phyloP scores from a whole-genome alignment of 2,329 filamentous ascomycete genomes.

The Fusarium graminum region DNA sequence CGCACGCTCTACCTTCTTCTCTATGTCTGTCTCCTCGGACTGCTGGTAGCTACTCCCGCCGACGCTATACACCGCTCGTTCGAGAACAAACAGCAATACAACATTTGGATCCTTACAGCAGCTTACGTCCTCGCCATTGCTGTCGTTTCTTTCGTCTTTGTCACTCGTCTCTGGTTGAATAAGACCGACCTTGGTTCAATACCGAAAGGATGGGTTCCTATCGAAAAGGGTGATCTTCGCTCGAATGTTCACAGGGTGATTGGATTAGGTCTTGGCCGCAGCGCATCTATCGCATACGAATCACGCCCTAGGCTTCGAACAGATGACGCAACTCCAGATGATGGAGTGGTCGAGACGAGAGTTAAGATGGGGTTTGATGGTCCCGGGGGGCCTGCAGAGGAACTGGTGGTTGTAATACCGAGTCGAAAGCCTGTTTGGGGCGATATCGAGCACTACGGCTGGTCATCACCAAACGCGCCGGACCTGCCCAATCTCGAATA shows the following conservation, averaged over 20 bases:
- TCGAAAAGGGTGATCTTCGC: constrained; percentile 86
- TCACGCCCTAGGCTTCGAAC: constrained; percentile 52
- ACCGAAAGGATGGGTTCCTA: constrained; percentile 86
- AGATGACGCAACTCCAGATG: constrained; percentile 31
- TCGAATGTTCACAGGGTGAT: constrained; percentile 83
- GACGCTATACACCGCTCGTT: constrained; percentile 86
- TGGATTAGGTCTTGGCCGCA: constrained; percentile 76
- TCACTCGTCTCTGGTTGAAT: constrained; percentile 87
- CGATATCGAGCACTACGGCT: constrained; percentile 85
- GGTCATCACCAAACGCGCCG: constrained; percentile 82
- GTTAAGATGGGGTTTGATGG: constrained; percentile 50
- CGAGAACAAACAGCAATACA: constrained; percentile 74
- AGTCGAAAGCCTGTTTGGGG: constrained; percentile 76
- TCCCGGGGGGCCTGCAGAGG: constrained; percentile 55
- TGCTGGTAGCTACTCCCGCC: constrained; percentile 83
- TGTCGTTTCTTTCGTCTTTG: constrained; percentile 81
- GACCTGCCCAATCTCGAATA: constrained; percentile 89
- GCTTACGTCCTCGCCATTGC: constrained; percentile 80
- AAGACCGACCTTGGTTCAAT: constrained; percentile 83
- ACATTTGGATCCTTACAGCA: constrained; percentile 84
- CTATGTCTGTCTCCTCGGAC: constrained; percentile 76
- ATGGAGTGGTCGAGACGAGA: constrained; percentile 36
- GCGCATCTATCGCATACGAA: constrained; percentile 84
- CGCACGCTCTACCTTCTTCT: constrained; percentile 81
- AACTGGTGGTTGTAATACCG: constrained; percentile 62